These are phyloP conservation scores for Abeoforma whisleri DNA, from an alignment of 78 protist genomes.

Conservation along the genomic window DNA sequence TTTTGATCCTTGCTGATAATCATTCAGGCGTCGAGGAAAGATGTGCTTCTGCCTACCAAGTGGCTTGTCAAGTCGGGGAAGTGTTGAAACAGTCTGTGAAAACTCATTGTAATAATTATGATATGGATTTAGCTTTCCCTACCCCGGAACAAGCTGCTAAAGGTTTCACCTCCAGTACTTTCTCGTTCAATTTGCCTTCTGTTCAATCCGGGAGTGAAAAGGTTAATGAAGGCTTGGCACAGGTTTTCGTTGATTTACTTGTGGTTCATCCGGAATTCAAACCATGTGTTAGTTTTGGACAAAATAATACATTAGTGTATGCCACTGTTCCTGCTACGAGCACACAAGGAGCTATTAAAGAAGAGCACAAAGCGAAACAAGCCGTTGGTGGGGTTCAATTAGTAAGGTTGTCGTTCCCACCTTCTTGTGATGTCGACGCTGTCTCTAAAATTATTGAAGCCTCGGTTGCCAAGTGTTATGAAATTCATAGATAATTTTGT, in stretches of 20 bases:
- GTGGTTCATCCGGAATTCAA: background rate
- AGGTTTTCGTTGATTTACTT: background rate
- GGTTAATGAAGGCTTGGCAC: background rate
- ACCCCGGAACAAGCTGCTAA: background rate
- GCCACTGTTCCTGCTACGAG: conserved; percentile 39
- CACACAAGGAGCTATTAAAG: conserved; percentile 33
- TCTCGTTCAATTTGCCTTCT: conserved; percentile 26
- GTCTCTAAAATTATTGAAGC: conserved; percentile 4
- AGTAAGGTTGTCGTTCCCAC: conserved; percentile 9
- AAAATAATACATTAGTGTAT: conserved; percentile 23
- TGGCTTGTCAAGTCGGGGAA: background rate
- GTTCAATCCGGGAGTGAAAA: background rate
- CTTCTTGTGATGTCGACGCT: conserved; percentile 1
- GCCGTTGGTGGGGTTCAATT: conserved; percentile 37
- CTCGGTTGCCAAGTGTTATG: background rate
- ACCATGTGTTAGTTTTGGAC: conserved; percentile 37
- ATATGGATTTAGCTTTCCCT: conserved; percentile 10
- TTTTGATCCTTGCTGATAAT: background rate
- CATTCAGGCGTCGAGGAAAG: conserved; percentile 27
- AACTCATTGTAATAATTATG: background rate
- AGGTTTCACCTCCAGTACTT: conserved; percentile 28
- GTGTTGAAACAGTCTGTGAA: background rate
- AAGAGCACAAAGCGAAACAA: conserved; percentile 32
- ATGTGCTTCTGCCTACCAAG: background rate
- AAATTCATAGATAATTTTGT: no score